Evolutionary conservation across 805 yeast species (phyloP).

Genomic region (Cyberlindnera nakhonratchasimensis): DNA sequence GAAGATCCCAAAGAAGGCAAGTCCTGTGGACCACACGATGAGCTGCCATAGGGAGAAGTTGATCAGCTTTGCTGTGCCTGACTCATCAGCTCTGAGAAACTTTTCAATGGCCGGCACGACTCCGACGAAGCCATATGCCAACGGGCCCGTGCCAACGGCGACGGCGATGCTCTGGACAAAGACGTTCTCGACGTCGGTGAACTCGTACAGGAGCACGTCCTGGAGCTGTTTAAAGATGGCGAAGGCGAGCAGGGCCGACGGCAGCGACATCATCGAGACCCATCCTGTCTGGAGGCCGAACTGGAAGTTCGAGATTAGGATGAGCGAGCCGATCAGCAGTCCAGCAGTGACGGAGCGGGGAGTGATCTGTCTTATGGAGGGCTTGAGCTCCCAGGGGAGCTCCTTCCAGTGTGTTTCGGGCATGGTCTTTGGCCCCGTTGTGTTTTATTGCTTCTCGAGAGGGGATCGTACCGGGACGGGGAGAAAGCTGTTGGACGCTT

Average conservation of each 20-base stretch:
- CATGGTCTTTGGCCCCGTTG: neutral
- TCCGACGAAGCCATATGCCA: constrained; percentile 93
- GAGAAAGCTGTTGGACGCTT: neutral
- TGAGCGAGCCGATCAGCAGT: constrained; percentile 78
- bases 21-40: constrained; percentile 77
- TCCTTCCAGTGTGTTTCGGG: constrained; percentile 18
- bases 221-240: constrained; percentile 68
- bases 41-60: constrained; percentile 48
- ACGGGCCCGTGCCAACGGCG: constrained; percentile 96
- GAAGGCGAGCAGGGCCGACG: constrained; percentile 85
- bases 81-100: constrained; percentile 73
- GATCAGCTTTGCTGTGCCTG: constrained; percentile 48
- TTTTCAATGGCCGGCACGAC: constrained; percentile 95
- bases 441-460: no score
- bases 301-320: constrained; percentile 86
- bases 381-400: constrained; percentile 36
- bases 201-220: constrained; percentile 37
- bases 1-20: constrained; percentile 93
- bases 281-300: constrained; percentile 97
- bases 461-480: no score
- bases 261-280: constrained; percentile 99
- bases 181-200: constrained; percentile 92
- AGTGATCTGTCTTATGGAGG: constrained; percentile 62
- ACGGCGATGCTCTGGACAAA: constrained; percentile 90
- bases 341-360: constrained; percentile 74